phyloP scores from a whole-genome alignment of 352 stramenopile genomes.

The Albugo candida region DNA sequence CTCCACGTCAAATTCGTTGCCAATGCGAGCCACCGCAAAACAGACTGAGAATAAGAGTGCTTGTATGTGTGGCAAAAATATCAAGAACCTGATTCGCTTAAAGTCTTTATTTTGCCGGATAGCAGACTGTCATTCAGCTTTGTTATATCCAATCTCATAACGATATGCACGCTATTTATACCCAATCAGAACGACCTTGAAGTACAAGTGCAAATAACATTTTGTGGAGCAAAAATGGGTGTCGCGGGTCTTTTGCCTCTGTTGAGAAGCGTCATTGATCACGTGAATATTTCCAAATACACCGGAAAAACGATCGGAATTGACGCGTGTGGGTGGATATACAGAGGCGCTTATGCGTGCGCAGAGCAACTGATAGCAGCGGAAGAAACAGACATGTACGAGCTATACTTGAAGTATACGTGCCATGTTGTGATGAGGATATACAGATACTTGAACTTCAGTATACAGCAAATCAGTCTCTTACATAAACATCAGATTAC shows the following conservation, averaged over 20 bases:
- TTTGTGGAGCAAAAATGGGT: conserved; percentile 22
- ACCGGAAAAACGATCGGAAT: conserved; percentile 47
- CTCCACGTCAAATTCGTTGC: conserved; percentile 75
- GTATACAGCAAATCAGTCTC: conserved; percentile 74
- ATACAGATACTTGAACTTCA: conserved; percentile 68
- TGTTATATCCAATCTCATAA: too few relatives aligned
- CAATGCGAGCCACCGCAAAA: conserved; percentile 27
- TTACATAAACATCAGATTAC: conserved; percentile 67
- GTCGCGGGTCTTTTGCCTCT: conserved; percentile 33
- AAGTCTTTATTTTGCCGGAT: too few relatives aligned
- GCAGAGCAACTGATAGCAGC: conserved; percentile 56
- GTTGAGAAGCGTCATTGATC: conserved; percentile 53
- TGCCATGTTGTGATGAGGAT: neutral
- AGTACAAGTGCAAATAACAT: too few relatives aligned
- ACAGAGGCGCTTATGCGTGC: conserved; percentile 82
- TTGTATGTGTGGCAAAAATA: neutral
- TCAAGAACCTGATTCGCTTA: neutral
- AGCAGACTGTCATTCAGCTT: too few relatives aligned
- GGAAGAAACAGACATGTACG: conserved; percentile 27
- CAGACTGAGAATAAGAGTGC: conserved; percentile 15
- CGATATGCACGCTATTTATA: too few relatives aligned
- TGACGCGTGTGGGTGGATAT: conserved; percentile 66
- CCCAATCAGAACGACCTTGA: too few relatives aligned
- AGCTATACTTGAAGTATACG: neutral
- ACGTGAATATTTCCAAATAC: conserved; percentile 64